Base-by-base conservation (phyloP, 192 early-diverging fungal species). In the Coemansia aciculifera region DNA sequence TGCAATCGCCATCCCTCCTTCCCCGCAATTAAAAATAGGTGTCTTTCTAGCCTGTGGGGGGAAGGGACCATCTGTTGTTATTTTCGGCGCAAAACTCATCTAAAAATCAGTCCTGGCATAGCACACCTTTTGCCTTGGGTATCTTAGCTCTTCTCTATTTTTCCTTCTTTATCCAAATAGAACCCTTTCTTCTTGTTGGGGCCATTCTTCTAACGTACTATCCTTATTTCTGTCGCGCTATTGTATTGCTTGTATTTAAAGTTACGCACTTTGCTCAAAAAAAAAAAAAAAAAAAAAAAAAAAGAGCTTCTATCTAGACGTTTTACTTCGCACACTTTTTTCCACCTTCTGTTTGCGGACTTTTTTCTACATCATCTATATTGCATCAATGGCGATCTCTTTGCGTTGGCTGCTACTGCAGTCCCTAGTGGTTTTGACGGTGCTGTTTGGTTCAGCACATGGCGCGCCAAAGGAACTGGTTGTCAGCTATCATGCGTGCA, bases 401-500 rank as follows among this genome's bases (percentile, higher is more conserved):
- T 19, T 23, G 59, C 32, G 52, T 31, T n/a, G 52, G 29, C 29
- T 56, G 13, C 29, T 38, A 12, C 59, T 60, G 19, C 34, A n/a
- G 34, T 39, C 36, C 3, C 7, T 38, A 5, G 27, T 9, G 24
- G 52, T 56, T 65, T 48, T 72, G 40, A 34, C 59, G 62, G 17
- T 46, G 59, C 43, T 76, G 43, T 54, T 62, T 27, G 32, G 59
- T 39, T 63, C 7, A 38, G 64, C 19, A 17, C n/a, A 64, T 6
- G 61, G 71, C 31, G 43, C 61, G 17, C 27, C 59, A 10, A 71
- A 71, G 59, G 79, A 82, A 57, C 67, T 82, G 48, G 68, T 77
- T 2, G 65, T 82, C 34, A 75, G 79, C 68, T 77, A 82, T 67
- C 79, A 68, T 11, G 32, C 62, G 9, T 82, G 79, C 29, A 66